Evolutionary conservation across 306 rosid species (phyloP).

Genomic region (Luffa acutangula): DNA sequence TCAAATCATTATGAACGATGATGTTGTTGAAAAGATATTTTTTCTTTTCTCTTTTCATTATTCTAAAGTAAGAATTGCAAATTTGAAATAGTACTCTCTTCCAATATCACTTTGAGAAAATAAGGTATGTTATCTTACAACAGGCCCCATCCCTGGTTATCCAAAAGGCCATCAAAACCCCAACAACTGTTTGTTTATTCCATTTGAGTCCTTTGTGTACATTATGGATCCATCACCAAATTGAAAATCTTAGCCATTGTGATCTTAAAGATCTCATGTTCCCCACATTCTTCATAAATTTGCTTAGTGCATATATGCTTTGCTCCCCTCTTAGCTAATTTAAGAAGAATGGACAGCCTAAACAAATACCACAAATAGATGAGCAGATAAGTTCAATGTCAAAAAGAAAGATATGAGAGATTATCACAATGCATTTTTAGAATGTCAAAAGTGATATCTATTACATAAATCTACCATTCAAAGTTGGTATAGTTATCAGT

Average conservation of each 20-base stretch:
- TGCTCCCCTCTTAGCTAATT: background rate
- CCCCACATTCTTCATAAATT: background rate
- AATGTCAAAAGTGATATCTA: background rate
- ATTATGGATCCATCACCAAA: constrained; percentile 3
- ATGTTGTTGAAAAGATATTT: background rate
- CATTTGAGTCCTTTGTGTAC: background rate
- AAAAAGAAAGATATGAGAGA: background rate
- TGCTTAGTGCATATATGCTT: background rate
- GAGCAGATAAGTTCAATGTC: background rate
- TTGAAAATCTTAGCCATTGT: constrained; percentile 4
- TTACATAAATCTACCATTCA: background rate
- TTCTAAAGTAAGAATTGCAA: too few relatives aligned
- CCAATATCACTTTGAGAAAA: background rate
- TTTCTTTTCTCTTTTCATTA: too few relatives aligned
- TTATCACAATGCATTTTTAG: background rate
- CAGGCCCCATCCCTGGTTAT: background rate
- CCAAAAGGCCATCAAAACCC: background rate
- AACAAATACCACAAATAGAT: background rate
- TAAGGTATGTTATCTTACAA: background rate
- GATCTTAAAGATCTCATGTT: background rate
- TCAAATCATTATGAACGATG: too few relatives aligned
- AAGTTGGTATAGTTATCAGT: background rate
- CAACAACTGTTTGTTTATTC: background rate
- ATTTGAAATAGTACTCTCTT: background rate
- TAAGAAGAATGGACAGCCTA: background rate